Evolutionary conservation across 148 eudicot species (phyloP), one percentile per base, ranked within the genome.

Genomic region (Bassia scoparia): DNA sequence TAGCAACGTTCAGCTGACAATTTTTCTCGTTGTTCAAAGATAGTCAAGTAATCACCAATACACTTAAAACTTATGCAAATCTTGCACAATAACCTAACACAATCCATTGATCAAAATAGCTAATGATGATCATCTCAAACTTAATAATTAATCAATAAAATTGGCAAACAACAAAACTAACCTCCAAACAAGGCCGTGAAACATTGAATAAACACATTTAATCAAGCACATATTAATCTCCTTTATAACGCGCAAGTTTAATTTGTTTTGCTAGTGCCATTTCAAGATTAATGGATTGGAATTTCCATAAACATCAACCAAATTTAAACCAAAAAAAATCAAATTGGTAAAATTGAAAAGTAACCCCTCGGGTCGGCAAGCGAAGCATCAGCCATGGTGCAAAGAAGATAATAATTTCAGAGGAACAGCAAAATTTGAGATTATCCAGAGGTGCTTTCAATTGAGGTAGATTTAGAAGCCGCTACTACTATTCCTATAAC

Each of bases 341-440:
- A 5, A 23, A 66, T 35, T 18, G 41, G 61, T 54, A 0, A 38
- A 23, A 30, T 0, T 62, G 1, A 14, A 6, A 72, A 78, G n/a
- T n/a, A n/a, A n/a, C n/a, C n/a, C 81, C 81, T 78, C 48, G 65
- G 24, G 24, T 66, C 50, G 66, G 64, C 72, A 48, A 50, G 13
- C 21, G 68, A 56, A 77, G 54, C 16, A 77, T 77, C 80, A 43
- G 79, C 79, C 82, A 80, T 80, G 71, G 79, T 21, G 48, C 0
- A 7, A 23, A 43, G 37, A 55, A 38, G 52, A 63, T 70, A 27
- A 55, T 70, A 33, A 44, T 74, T 67, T 62, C 70, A 75, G 52
- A 70, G 79, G 71, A 75, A 72, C 72, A 56, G 68, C 67, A 21
- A 75, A 58, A 68, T 54, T 61, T 69, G 63, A 33, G 67, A 76